phyloP scores from a whole-genome alignment of 164 flowering plant species.

The Protea cynaroides region DNA sequence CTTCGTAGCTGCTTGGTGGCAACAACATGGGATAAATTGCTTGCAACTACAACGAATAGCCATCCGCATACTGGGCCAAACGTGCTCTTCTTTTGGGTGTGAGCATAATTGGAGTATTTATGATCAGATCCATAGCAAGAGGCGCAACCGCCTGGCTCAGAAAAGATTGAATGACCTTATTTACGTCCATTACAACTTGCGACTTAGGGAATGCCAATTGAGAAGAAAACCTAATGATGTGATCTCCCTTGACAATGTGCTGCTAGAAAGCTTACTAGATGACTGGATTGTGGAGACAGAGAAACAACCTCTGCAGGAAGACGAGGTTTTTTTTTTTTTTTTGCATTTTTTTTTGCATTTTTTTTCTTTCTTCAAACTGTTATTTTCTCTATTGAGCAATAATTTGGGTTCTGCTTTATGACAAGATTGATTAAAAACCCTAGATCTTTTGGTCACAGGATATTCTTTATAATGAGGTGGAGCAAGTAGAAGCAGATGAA shows the following conservation, averaged over 20 bases:
- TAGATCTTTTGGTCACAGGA: constrained; percentile 26
- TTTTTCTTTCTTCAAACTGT: neutral
- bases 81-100: constrained; percentile 75
- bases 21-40: constrained; percentile 82
- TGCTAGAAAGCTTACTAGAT: constrained; percentile 45
- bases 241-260: constrained; percentile 34
- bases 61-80: constrained; percentile 74
- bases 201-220: constrained; percentile 56
- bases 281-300: constrained; percentile 70
- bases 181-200: constrained; percentile 74
- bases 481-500: constrained; percentile 36
- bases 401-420: neutral
- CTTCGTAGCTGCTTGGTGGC: constrained; percentile 89
- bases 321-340: constrained; percentile 43
- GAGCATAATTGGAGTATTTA: constrained; percentile 69
- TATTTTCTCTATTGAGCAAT: neutral
- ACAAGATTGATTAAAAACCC: neutral
- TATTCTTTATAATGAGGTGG: constrained; percentile 41
- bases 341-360: neutral
- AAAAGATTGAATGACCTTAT: constrained; percentile 51
- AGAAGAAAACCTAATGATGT: constrained; percentile 29
- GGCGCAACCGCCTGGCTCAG: constrained; percentile 43
- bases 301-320: constrained; percentile 43
- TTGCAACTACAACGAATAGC: constrained; percentile 71
- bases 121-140: constrained; percentile 48